phyloP scores from a whole-genome alignment of 108 stramenopile species.

The Hondaea fermentalgiana region DNA sequence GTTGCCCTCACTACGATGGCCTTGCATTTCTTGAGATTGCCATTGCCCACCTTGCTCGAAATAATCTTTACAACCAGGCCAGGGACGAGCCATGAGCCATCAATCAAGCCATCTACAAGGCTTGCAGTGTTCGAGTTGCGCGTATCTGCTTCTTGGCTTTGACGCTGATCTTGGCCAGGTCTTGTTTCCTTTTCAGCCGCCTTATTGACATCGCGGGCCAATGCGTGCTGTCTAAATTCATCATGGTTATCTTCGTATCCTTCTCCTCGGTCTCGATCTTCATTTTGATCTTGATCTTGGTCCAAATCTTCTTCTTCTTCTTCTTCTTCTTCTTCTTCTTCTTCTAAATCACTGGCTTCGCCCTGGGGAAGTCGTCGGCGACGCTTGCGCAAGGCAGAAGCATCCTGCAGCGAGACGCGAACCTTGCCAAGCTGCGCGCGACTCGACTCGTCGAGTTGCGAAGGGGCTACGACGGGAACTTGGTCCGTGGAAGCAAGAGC shows the following conservation, averaged over 20 bases:
- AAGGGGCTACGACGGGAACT: neutral
- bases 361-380: neutral
- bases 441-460: constrained; percentile 16
- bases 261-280: neutral
- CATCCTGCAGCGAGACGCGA: neutral
- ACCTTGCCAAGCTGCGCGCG: constrained; percentile 27
- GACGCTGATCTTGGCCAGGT: too few relatives aligned
- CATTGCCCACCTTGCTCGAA: constrained; percentile 38
- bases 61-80: constrained; percentile 50
- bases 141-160: too few relatives aligned
- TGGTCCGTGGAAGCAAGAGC: neutral
- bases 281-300: neutral
- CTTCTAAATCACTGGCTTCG: neutral
- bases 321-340: neutral
- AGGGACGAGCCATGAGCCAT: constrained; percentile 31
- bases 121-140: neutral
- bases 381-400: neutral
- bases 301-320: neutral
- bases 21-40: constrained; percentile 45
- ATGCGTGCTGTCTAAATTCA: too few relatives aligned
- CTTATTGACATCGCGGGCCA: too few relatives aligned
- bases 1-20: constrained; percentile 29
- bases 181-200: too few relatives aligned
- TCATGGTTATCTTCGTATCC: too few relatives aligned
- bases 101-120: neutral